phyloP scores from a whole-genome alignment of 345 rosid species.

The Eucalyptus albens region DNA sequence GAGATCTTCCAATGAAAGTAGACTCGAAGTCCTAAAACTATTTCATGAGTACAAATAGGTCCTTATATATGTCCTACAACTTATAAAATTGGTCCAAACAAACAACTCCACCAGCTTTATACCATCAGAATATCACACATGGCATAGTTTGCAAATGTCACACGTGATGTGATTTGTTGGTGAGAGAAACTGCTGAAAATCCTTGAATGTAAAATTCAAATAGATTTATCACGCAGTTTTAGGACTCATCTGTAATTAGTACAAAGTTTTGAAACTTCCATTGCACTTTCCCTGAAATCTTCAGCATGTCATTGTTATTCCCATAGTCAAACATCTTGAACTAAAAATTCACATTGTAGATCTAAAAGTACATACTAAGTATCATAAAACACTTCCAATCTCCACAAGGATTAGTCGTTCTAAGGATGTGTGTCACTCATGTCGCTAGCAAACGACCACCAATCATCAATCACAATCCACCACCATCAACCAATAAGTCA shows the following conservation, averaged over 20 bases:
- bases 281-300: background rate
- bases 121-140: background rate
- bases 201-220: background rate
- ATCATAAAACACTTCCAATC: background rate
- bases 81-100: background rate
- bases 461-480: background rate
- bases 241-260: background rate
- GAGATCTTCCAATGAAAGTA: background rate
- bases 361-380: background rate
- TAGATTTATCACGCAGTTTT: background rate
- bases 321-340: background rate
- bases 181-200: background rate
- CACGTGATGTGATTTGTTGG: background rate
- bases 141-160: background rate
- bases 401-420: background rate
- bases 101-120: background rate
- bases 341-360: background rate
- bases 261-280: background rate
- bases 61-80: background rate
- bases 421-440: background rate
- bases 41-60: background rate
- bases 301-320: background rate
- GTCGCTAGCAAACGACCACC: background rate
- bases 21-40: background rate
- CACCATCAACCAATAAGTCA: background rate